Conservation (phyloP, 495 filamentous ascomycete species). For the Xylaria sp. region DNA sequence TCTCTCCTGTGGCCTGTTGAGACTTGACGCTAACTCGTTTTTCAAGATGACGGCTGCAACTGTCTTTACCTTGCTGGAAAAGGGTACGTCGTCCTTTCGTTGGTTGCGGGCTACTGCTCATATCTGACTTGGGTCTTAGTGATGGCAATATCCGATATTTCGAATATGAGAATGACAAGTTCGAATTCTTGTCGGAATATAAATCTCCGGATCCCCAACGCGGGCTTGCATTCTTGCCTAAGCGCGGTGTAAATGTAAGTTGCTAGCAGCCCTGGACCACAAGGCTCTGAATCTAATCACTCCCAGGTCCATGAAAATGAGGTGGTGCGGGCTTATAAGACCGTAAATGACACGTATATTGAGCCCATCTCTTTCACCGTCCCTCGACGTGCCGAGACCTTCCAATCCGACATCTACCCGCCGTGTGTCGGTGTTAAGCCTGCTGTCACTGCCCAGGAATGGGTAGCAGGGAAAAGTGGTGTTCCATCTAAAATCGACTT, state of each 20-base stretch:
- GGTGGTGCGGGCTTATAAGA: slow-evolving; percentile 95
- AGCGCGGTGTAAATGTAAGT: slow-evolving; percentile 86
- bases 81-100: slow-evolving; percentile 66
- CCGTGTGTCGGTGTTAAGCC: slow-evolving; percentile 78
- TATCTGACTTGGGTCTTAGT: slow-evolving; percentile 52
- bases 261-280: neutral
- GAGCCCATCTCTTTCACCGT: slow-evolving; percentile 98
- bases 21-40: slow-evolving; percentile 38
- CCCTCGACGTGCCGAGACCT: slow-evolving; percentile 91
- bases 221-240: slow-evolving; percentile 92
- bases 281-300: slow-evolving; percentile 31
- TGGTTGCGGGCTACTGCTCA: neutral
- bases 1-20: neutral
- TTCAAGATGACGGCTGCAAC: slow-evolving; percentile 80
- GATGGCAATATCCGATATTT: slow-evolving; percentile 99
- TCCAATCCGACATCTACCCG: slow-evolving; percentile 97
- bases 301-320: slow-evolving; percentile 88
- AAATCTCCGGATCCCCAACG: slow-evolving; percentile 94
- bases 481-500: slow-evolving; percentile 91
- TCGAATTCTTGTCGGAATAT: slow-evolving; percentile 94
- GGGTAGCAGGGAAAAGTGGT: slow-evolving; percentile 83
- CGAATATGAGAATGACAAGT: slow-evolving; percentile 96
- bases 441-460: slow-evolving; percentile 79
- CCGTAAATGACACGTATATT: slow-evolving; percentile 90
- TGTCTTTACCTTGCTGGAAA: slow-evolving; percentile 95